Evolutionary conservation across 2,329 filamentous ascomycete species (phyloP).

Genomic region (Talaromyces amestolkiae): DNA sequence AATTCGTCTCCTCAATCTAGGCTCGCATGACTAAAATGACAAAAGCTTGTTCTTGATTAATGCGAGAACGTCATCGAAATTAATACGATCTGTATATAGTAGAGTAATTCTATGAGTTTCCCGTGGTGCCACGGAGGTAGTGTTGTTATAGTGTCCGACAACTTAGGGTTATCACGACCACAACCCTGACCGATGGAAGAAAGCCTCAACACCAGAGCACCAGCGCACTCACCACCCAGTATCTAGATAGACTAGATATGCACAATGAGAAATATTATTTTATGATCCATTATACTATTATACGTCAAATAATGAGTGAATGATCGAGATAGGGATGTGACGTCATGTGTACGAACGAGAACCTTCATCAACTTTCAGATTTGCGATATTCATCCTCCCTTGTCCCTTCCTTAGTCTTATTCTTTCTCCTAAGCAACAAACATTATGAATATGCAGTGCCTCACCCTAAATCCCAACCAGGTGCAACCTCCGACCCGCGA

Average conservation of each 20-base stretch:
- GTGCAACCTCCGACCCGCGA: slow-evolving; percentile 42
- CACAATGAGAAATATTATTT: neutral
- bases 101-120: neutral
- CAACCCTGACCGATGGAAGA: neutral
- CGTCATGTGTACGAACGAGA: neutral
- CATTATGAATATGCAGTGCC: slow-evolving; percentile 30
- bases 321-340: neutral
- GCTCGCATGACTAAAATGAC: neutral
- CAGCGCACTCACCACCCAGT: neutral
- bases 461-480: slow-evolving; percentile 41
- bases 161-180: neutral
- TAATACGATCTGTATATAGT: too few species aligned
- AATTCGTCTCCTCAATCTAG: neutral
- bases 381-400: neutral
- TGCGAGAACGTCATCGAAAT: neutral
- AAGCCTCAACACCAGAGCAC: neutral
- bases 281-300: neutral
- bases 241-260: neutral
- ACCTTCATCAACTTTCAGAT: neutral
- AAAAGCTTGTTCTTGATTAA: neutral
- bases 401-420: too few species aligned
- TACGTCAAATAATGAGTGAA: neutral
- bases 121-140: neutral
- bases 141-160: neutral
- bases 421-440: neutral